Conservation (phyloP, 2,329 filamentous ascomycete species). For the Diaporthe australafricana region DNA sequence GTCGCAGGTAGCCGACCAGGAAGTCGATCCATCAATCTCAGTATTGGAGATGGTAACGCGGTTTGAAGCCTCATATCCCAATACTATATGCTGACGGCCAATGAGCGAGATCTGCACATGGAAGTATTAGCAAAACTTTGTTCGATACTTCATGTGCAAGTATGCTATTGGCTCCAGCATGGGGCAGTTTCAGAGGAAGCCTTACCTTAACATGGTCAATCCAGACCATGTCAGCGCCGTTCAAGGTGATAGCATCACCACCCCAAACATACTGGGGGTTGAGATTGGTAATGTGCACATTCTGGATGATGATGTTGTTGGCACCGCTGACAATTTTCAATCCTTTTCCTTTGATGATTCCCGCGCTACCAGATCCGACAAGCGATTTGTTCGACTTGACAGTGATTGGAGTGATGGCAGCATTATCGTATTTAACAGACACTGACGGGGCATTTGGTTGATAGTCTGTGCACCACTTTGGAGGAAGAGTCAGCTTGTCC, state of each 20-base stretch:
- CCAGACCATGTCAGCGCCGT: conserved; percentile 58
- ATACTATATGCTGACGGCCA: conserved; percentile 10
- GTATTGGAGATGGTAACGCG: conserved; percentile 71
- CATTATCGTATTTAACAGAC: conserved; percentile 61
- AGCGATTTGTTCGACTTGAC: conserved; percentile 69
- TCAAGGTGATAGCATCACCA: conserved; percentile 67
- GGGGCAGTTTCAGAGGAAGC: not conserved
- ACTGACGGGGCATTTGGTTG: conserved; percentile 61
- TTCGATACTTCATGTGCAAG: no score
- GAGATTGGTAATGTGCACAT: conserved; percentile 65
- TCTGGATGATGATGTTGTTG: conserved; percentile 72
- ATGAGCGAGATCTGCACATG: conserved; percentile 12
- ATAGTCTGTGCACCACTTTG: conserved; percentile 67
- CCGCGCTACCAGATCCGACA: conserved; percentile 63
- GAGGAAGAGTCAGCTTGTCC: not conserved
- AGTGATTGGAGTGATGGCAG: conserved; percentile 61
- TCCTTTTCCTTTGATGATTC: conserved; percentile 69
- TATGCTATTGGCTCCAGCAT: not conserved
- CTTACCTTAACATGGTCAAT: conserved; percentile 60
- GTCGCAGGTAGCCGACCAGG: conserved; percentile 69
- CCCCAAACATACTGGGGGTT: conserved; percentile 71
- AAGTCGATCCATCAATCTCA: conserved; percentile 64
- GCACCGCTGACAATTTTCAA: conserved; percentile 59
- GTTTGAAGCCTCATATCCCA: conserved; percentile 44
- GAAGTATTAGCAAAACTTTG: not conserved